Conservation (phyloP, 495 filamentous ascomycete genomes). For the Annulohypoxylon bovei region DNA sequence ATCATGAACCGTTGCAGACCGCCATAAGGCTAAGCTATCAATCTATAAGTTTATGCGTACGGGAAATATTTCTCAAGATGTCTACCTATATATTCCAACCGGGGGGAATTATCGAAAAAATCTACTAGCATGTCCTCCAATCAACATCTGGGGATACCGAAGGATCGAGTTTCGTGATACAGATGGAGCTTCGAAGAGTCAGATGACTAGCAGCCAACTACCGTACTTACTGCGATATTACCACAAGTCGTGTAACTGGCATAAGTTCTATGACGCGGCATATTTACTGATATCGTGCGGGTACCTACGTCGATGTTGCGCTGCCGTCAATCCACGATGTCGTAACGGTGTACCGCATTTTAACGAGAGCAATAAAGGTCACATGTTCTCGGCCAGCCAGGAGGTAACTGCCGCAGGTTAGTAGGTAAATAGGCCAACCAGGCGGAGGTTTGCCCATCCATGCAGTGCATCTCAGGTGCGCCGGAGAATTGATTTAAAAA, state of each 20-base stretch:
- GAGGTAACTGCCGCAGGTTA: conserved; percentile 38
- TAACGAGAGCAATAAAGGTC: conserved; percentile 17
- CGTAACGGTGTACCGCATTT: conserved; percentile 23
- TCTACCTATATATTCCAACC: background rate
- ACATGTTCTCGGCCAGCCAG: conserved; percentile 33
- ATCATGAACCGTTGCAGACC: background rate
- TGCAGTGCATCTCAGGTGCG: conserved; percentile 37
- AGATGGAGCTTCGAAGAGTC: conserved; percentile 19
- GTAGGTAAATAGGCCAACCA: conserved; percentile 38
- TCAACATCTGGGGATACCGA: conserved; percentile 13
- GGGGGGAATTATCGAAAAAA: background rate
- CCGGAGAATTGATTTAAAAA: conserved; percentile 43
- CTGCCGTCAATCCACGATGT: conserved; percentile 13
- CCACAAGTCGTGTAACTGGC: conserved; percentile 20
- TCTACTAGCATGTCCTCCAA: conserved; percentile 10
- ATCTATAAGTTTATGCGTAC: conserved; percentile 17
- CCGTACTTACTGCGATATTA: conserved; percentile 28
- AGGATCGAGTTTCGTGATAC: conserved; percentile 27
- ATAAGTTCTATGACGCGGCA: conserved; percentile 10
- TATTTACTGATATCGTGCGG: conserved; percentile 25
- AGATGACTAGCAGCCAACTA: conserved; percentile 29
- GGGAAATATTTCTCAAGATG: conserved; percentile 8
- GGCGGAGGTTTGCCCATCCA: conserved; percentile 28
- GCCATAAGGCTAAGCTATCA: background rate
- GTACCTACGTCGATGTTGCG: conserved; percentile 37